Conservation (phyloP, 2,329 filamentous ascomycete genomes). For the Emmonsiellopsis sp. region DNA sequence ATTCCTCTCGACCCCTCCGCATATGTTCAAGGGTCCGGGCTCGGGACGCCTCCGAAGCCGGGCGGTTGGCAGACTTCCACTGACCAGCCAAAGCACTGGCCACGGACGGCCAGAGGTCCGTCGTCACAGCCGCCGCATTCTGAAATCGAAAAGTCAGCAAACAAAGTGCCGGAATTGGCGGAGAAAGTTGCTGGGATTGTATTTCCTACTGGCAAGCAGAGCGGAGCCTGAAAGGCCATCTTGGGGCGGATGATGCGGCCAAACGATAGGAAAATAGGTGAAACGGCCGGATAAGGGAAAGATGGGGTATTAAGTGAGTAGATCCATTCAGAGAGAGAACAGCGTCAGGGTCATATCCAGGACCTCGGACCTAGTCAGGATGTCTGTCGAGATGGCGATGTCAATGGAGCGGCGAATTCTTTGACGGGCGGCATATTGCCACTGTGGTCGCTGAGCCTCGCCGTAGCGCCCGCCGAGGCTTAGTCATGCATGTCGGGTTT, state of each 20-base stretch:
- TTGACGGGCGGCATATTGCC: not conserved
- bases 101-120: conserved; percentile 36
- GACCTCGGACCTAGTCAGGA: not conserved
- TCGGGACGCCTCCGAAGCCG: conserved; percentile 9
- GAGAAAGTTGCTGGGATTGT: not conserved
- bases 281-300: not conserved
- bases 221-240: conserved; percentile 45
- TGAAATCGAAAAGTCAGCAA: conserved; percentile 16
- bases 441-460: not conserved
- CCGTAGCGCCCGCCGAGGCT: not conserved
- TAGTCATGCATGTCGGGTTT: not conserved
- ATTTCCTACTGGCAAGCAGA: conserved; percentile 37
- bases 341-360: not conserved
- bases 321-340: not conserved
- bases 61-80: conserved; percentile 23
- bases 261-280: not conserved
- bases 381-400: conserved; percentile 2
- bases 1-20: conserved; percentile 6
- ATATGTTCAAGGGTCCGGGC: not conserved
- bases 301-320: not conserved
- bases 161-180: not conserved
- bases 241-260: conserved; percentile 11
- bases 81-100: conserved; percentile 28
- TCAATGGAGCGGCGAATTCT: conserved; percentile 4
- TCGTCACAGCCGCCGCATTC: conserved; percentile 35